These are phyloP conservation scores for Cordyceps cicadae DNA, from an alignment of 2,329 filamentous ascomycete genomes.

Conservation along the genomic window DNA sequence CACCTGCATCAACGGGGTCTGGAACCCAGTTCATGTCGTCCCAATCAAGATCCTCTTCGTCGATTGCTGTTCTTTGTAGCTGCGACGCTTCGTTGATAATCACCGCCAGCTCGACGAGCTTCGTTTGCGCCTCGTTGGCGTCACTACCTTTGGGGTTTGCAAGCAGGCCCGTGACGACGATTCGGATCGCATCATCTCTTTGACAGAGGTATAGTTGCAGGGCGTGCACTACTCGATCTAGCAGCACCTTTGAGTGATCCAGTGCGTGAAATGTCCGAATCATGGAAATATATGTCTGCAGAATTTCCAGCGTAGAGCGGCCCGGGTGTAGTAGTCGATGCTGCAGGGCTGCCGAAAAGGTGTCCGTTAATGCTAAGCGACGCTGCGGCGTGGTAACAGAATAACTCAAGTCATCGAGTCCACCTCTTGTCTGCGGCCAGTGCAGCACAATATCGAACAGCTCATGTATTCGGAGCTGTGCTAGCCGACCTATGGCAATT, in stretches of 20 bases:
- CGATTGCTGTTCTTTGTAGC: slow-evolving; percentile 41
- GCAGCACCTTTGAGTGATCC: slow-evolving; percentile 68
- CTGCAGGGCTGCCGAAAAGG: slow-evolving; percentile 58
- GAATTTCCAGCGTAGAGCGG: slow-evolving; percentile 64
- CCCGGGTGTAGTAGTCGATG: slow-evolving; percentile 65
- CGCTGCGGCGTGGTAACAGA: slow-evolving; percentile 60
- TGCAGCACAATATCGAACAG: slow-evolving; percentile 71
- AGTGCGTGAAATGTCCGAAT: slow-evolving; percentile 69
- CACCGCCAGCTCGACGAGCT: slow-evolving; percentile 57
- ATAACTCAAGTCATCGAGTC: slow-evolving; percentile 64
- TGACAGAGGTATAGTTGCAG: slow-evolving; percentile 70
- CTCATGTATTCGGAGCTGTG: slow-evolving; percentile 59
- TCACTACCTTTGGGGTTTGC: slow-evolving; percentile 50
- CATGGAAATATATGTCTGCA: slow-evolving; percentile 71
- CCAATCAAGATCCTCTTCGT: slow-evolving; percentile 73
- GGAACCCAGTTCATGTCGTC: slow-evolving; percentile 90
- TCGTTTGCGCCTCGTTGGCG: slow-evolving; percentile 36
- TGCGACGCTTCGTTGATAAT: slow-evolving; percentile 56
- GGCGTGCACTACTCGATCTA: slow-evolving; percentile 65
- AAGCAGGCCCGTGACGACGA: slow-evolving; percentile 67
- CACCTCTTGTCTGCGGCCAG: slow-evolving; percentile 65
- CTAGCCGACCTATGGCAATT: slow-evolving; percentile 59
- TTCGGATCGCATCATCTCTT: slow-evolving; percentile 67
- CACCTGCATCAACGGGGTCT: slow-evolving; percentile 84
- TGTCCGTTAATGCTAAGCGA: slow-evolving; percentile 60